Evolutionary conservation across 305 asterid species (phyloP), one percentile per base, ranked within the genome.

Genomic region (Solanum chacoense): DNA sequence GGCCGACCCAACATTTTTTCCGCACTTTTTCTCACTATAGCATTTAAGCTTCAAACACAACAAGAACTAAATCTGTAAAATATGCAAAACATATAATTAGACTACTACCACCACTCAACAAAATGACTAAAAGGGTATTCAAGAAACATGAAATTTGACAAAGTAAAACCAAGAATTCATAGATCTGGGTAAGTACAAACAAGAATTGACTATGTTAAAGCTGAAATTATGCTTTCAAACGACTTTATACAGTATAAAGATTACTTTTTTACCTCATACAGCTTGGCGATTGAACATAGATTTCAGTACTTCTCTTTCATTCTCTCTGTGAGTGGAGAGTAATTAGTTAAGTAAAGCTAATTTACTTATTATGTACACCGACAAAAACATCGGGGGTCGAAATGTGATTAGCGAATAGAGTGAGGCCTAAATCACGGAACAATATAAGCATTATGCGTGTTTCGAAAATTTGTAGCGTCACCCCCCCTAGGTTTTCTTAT

Each of bases 1-100:
- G 94, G 89, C 76, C 97, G 94, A 77, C 93, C 91, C 92, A 93
- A 29, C 96, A 96, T 97, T 93, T 92, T 92, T 26, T 16, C 71
- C 26, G 45, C 6, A 76, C 29, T 6, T 36, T 37, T 5, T 84
- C 63, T 78, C 85, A 84, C 74, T 55, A 31, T 55, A 84, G 73
- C 74, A 55, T 55, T 45, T 29, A 29, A 45, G 28, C 72, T 35
- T 81, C 11, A 81, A 81, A 16, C 40, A 50, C 40, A 83, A 14
- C 72, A 83, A 83, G 72, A 83, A 50, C 1, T 32, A 84, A 55
- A 55, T 55, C 87, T 84, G 87, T 55, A 84, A 55, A 81, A 26
- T 26, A 36, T 24, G 18, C 37, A 80, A 80, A 38, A 40, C 37
- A 73, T 16, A 73, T 16, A 40, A 79, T 40, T 40, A 79, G 59